Evolutionary conservation across 78 protist species (phyloP).

Genomic region (Dictyostelium intermedium): DNA sequence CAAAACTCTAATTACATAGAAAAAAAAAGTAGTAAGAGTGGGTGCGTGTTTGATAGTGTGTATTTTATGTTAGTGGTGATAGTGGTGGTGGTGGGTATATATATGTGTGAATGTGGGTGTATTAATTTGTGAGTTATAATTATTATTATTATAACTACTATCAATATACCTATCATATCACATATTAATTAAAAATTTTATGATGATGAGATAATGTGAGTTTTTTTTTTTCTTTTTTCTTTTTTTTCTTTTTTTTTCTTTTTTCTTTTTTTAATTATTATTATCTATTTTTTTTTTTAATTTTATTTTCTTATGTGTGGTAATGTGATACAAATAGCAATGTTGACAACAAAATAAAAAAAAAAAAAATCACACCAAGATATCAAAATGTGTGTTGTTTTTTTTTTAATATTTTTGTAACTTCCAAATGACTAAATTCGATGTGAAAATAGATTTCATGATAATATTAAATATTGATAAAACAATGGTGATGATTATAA

Average conservation of each 20-base stretch:
- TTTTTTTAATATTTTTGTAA: not conserved
- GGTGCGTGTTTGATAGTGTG: not conserved
- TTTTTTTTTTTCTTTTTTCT: not conserved
- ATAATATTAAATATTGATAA: not conserved
- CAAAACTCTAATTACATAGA: not conserved
- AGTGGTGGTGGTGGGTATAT: not conserved
- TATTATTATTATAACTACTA: not conserved
- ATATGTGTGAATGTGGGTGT: not conserved
- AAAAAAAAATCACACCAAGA: not conserved
- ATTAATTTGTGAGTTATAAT: not conserved
- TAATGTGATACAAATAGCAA: not conserved
- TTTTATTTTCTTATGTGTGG: not conserved
- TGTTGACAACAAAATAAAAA: not conserved
- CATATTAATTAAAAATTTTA: not conserved
- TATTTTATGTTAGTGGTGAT: no score
- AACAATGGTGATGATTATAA: not conserved
- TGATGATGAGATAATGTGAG: not conserved
- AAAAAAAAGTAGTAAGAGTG: not conserved
- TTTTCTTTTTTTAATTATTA: no score
- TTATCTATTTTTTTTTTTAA: no score
- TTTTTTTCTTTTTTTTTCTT: no score
- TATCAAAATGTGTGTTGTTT: not conserved
- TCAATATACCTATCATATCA: not conserved
- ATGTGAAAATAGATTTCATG: not conserved
- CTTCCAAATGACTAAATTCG: not conserved